phyloP scores from a whole-genome alignment of 2,329 filamentous ascomycete genomes.

The Neonectria magnoliae region DNA sequence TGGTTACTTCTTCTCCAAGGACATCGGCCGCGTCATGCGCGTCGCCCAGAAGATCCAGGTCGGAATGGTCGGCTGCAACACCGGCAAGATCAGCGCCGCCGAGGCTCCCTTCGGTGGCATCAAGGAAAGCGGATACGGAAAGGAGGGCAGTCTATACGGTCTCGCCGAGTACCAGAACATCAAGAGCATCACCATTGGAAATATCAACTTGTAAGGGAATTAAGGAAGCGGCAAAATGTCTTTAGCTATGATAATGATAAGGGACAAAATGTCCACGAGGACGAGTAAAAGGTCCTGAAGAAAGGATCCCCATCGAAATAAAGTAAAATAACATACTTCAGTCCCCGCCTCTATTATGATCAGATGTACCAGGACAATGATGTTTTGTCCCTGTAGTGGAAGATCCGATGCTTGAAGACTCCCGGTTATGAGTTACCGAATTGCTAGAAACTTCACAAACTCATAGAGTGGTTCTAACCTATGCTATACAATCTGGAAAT shows the following conservation, averaged over 20 bases:
- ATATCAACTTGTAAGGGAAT: constrained; percentile 36
- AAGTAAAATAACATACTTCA: constrained; percentile 6
- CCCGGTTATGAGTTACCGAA: no score
- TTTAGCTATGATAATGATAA: constrained; percentile 41
- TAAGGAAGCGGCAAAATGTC: constrained; percentile 24
- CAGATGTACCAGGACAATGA: neutral
- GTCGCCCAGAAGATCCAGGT: constrained; percentile 66
- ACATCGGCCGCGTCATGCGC: constrained; percentile 52
- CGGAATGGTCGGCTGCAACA: constrained; percentile 71
- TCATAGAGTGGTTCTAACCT: no score
- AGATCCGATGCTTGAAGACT: no score
- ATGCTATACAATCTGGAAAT: no score
- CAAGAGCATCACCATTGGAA: constrained; percentile 54
- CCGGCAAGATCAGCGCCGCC: constrained; percentile 47
- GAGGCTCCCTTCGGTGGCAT: constrained; percentile 49
- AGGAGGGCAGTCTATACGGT: constrained; percentile 56
- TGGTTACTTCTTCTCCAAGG: constrained; percentile 48
- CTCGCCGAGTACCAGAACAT: constrained; percentile 58
- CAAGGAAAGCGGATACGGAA: constrained; percentile 50
- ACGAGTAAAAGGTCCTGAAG: constrained; percentile 18
- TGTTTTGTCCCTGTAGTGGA: no score
- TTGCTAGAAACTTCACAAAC: no score
- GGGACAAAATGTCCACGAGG: constrained; percentile 27
- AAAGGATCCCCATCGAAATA: constrained; percentile 16
- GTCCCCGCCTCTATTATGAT: neutral